Percentiles rank a stretch among this genome's conserved stretches.
Conservation (phyloP, 805 yeast species). For the Vanderwaltozyma verrucispora region DNA sequence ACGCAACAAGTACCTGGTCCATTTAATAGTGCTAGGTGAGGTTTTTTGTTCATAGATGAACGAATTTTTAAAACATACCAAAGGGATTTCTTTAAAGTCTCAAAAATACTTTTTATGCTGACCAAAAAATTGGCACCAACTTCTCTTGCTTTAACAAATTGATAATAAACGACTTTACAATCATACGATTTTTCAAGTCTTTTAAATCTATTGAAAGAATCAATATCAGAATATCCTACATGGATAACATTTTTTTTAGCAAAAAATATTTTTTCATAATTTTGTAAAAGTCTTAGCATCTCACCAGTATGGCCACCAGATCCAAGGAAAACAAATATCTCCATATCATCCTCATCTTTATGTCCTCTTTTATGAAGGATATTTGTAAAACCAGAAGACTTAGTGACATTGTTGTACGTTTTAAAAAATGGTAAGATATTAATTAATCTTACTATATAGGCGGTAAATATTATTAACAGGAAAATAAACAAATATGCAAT, state of each 20-base stretch:
- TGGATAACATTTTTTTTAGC: conserved; percentile 36
- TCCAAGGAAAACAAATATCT: conserved; percentile 61
- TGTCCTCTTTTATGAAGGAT: not conserved
- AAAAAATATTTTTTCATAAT: conserved; percentile 33
- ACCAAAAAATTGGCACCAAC: conserved; percentile 29
- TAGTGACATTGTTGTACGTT: not conserved
- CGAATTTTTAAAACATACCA: conserved; percentile 12
- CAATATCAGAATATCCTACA: conserved; percentile 26
- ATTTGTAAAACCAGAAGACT: not conserved
- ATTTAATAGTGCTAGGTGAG: conserved; percentile 29
- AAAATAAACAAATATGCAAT: not conserved
- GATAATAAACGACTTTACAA: conserved; percentile 11
- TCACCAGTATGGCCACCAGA: conserved; percentile 98
- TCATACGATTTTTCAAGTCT: conserved; percentile 4
- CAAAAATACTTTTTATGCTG: conserved; percentile 27
- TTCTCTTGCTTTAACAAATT: conserved; percentile 27
- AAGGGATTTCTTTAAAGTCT: conserved; percentile 23
- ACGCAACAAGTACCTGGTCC: conserved; percentile 32
- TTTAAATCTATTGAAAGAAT: conserved; percentile 32
- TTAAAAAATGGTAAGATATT: conserved; percentile 13
- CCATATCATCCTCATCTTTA: conserved; percentile 7
- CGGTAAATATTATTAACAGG: conserved; percentile 5
- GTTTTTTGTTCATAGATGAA: conserved; percentile 10
- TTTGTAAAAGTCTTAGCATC: conserved; percentile 59
- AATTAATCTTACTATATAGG: conserved; percentile 9